phyloP scores from a whole-genome alignment of 495 filamentous ascomycete genomes.

The Paragyromitra xinjiangensis region DNA sequence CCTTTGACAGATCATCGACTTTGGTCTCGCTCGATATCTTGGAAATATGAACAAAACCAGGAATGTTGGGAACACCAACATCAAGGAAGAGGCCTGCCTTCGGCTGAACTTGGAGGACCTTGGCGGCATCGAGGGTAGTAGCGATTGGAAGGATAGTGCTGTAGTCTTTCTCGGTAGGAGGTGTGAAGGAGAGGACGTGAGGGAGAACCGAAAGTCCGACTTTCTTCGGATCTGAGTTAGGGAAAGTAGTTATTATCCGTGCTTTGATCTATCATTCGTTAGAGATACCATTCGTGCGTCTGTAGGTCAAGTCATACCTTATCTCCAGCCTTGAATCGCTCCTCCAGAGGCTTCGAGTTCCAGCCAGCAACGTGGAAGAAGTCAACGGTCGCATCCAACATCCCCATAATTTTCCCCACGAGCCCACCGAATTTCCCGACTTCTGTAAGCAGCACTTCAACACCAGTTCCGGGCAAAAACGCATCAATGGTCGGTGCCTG shows the following conservation, averaged over 20 bases:
- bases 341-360: conserved; percentile 70
- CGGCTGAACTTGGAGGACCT: conserved; percentile 77
- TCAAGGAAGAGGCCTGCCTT: conserved; percentile 82
- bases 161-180: conserved; percentile 60
- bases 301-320: conserved; percentile 62
- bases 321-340: conserved; percentile 77
- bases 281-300: neutral
- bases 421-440: conserved; percentile 66
- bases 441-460: conserved; percentile 84
- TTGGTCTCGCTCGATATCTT: conserved; percentile 80
- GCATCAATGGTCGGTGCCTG: conserved; percentile 85
- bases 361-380: conserved; percentile 77
- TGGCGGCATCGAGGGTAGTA: conserved; percentile 76
- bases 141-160: conserved; percentile 71
- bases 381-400: conserved; percentile 87
- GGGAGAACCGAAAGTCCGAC: conserved; percentile 85
- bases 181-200: conserved; percentile 74
- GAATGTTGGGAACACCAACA: conserved; percentile 74
- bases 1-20: conserved; percentile 77
- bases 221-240: conserved; percentile 77
- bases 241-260: conserved; percentile 85
- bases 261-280: conserved; percentile 68
- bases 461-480: conserved; percentile 88
- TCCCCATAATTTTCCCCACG: conserved; percentile 87
- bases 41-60: conserved; percentile 93